Percentiles rank a stretch among this genome's conserved stretches.
Evolutionary conservation across 257 asterid species (phyloP).

Genomic region (Nicotiana tabacum): DNA sequence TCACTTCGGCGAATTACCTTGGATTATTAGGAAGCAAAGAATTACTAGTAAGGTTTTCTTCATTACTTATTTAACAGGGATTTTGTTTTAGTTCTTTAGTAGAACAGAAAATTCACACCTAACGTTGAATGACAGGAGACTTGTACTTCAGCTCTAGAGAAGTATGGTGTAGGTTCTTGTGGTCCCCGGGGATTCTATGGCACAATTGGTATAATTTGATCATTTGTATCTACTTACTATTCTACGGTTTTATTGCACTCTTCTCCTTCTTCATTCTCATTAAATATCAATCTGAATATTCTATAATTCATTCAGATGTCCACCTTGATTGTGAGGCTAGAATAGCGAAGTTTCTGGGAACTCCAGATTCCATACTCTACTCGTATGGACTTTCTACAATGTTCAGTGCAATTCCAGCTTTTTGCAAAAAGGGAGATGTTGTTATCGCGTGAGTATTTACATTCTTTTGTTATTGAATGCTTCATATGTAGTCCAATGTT

Average conservation of each 20-base stretch:
- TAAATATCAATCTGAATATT: not conserved
- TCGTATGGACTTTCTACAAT: slow-evolving; percentile 92
- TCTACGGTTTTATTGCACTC: not conserved
- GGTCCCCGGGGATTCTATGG: slow-evolving; percentile 99
- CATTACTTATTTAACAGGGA: not conserved
- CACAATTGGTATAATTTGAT: slow-evolving; percentile 70
- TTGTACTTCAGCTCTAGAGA: slow-evolving; percentile 81
- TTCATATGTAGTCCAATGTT: not conserved
- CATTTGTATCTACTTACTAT: not conserved
- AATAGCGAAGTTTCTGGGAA: slow-evolving; percentile 86
- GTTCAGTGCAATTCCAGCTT: slow-evolving; percentile 98
- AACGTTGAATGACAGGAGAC: slow-evolving; percentile 56
- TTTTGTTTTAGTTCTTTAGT: not conserved
- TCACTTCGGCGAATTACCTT: slow-evolving; percentile 90
- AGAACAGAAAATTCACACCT: not conserved
- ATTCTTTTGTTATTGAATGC: not conserved
- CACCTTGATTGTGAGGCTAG: slow-evolving; percentile 99
- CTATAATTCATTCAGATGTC: slow-evolving; percentile 55
- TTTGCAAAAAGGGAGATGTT: slow-evolving; percentile 92
- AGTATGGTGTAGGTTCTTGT: slow-evolving; percentile 99
- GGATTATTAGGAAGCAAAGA: slow-evolving; percentile 78
- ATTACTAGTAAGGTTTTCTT: slow-evolving; percentile 49
- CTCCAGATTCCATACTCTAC: slow-evolving; percentile 84
- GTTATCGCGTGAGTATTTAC: slow-evolving; percentile 66
- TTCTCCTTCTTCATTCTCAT: slow-evolving; percentile 11